These are phyloP conservation scores for Talaromyces piceae DNA, from an alignment of 2,329 filamentous ascomycete species.

Conservation along the genomic window DNA sequence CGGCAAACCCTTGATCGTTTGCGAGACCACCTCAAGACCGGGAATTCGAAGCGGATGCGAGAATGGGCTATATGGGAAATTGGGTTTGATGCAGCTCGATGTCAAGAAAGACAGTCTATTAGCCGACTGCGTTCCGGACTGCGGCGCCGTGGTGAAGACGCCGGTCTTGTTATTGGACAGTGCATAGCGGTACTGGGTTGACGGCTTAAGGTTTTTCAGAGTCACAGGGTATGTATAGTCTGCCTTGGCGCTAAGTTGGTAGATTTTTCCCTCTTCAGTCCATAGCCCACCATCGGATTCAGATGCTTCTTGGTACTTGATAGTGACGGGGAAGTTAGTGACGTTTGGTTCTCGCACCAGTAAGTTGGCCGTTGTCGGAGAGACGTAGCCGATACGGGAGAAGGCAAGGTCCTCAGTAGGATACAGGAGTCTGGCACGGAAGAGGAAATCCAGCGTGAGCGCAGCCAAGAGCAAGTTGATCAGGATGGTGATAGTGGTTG, in stretches of 20 bases:
- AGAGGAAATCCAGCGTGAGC: constrained; percentile 70
- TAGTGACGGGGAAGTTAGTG: constrained; percentile 63
- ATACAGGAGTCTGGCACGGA: constrained; percentile 62
- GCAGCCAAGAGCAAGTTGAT: constrained; percentile 64
- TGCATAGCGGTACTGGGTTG: constrained; percentile 72
- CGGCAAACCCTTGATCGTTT: constrained; percentile 62
- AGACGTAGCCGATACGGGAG: constrained; percentile 79
- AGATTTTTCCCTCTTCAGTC: constrained; percentile 58
- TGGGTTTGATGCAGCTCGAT: constrained; percentile 85
- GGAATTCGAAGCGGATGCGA: constrained; percentile 75
- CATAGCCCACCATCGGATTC: constrained; percentile 40
- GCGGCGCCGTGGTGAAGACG: constrained; percentile 70
- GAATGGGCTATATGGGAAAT: constrained; percentile 82
- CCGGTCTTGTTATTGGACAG: constrained; percentile 83
- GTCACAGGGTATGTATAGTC: constrained; percentile 72
- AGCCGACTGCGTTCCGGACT: constrained; percentile 54
- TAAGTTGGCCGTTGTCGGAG: constrained; percentile 68
- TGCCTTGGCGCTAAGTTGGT: constrained; percentile 63
- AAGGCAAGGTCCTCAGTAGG: constrained; percentile 72
- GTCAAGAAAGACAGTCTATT: constrained; percentile 83
- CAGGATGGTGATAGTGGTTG: constrained; percentile 60
- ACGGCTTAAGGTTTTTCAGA: constrained; percentile 59
- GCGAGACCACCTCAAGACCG: constrained; percentile 68
- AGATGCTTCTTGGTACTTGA: constrained; percentile 50
- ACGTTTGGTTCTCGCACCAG: constrained; percentile 78